Conservation (phyloP, 2,329 filamentous ascomycete species). For the Xylaria digitata region DNA sequence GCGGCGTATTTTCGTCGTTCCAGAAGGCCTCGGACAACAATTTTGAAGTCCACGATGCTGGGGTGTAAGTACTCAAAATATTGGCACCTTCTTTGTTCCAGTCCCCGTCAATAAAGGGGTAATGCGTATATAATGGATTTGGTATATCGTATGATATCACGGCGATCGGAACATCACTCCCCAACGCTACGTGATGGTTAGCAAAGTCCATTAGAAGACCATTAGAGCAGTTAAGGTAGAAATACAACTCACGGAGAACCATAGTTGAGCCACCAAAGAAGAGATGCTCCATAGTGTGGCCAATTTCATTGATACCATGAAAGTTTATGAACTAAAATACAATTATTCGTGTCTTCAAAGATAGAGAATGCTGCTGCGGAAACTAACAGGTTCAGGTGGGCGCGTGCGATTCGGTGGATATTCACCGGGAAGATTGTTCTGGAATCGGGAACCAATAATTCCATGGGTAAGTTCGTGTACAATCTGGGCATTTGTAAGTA, state of each 20-base stretch:
- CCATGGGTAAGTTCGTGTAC: conserved; percentile 28
- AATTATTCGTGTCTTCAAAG: not conserved
- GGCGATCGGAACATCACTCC: not conserved
- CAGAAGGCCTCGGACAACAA: conserved; percentile 25
- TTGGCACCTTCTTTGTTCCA: not conserved
- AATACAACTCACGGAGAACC: not conserved
- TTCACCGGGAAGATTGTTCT: not conserved
- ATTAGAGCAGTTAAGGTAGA: not conserved
- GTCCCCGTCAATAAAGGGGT: not conserved
- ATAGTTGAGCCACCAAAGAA: not conserved
- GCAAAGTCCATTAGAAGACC: not conserved
- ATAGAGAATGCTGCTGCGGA: not conserved
- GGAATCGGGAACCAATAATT: not conserved
- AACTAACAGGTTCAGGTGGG: conserved; percentile 19
- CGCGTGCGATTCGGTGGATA: not conserved
- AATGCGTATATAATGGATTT: not conserved
- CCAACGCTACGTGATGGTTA: not conserved
- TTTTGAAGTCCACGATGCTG: conserved; percentile 18
- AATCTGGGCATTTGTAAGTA: conserved; percentile 16
- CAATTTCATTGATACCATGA: conserved; percentile 13
- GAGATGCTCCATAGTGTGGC: conserved; percentile 1
- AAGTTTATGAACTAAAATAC: conserved; percentile 10
- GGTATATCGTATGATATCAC: not conserved
- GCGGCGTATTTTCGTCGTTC: not conserved
- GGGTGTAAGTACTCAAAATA: not conserved